Conservation (phyloP, 345 rosid genomes). For the Physaria fendleri region DNA sequence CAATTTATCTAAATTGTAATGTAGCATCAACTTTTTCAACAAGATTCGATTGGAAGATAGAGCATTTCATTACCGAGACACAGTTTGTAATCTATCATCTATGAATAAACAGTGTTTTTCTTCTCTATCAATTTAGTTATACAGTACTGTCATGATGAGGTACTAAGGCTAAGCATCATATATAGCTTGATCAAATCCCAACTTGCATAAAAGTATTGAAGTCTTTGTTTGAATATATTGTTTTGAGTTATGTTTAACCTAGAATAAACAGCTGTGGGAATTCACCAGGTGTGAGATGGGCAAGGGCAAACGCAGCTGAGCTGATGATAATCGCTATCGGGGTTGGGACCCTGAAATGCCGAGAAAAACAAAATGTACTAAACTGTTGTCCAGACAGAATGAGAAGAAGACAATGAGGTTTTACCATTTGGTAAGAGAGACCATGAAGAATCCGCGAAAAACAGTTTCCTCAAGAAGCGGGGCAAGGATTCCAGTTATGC, state of each 20-base stretch:
- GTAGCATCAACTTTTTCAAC: background rate
- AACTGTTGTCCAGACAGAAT: background rate
- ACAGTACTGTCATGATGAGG: background rate
- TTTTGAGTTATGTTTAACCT: slow-evolving; percentile 38
- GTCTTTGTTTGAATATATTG: background rate
- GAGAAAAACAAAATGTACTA: background rate
- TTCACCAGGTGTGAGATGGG: slow-evolving; percentile 87
- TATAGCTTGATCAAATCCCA: background rate
- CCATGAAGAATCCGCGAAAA: slow-evolving; percentile 96
- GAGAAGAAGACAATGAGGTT: background rate
- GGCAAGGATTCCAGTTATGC: slow-evolving; percentile 81
- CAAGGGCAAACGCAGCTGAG: slow-evolving; percentile 88
- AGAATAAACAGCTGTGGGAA: slow-evolving; percentile 82
- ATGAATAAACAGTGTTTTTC: background rate
- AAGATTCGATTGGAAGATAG: background rate
- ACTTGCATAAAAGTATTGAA: background rate
- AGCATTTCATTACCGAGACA: background rate
- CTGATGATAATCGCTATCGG: slow-evolving; percentile 73
- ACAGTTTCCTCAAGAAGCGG: slow-evolving; percentile 92
- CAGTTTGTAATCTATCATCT: background rate
- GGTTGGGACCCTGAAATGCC: slow-evolving; percentile 63
- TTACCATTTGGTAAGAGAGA: slow-evolving; percentile 87
- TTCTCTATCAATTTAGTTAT: background rate
- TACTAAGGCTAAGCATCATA: background rate
- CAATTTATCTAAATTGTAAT: background rate